Evolutionary conservation across 2,329 filamentous ascomycete genomes (phyloP), one percentile per base, ranked within the genome.

Genomic region (Venturia pyrina): DNA sequence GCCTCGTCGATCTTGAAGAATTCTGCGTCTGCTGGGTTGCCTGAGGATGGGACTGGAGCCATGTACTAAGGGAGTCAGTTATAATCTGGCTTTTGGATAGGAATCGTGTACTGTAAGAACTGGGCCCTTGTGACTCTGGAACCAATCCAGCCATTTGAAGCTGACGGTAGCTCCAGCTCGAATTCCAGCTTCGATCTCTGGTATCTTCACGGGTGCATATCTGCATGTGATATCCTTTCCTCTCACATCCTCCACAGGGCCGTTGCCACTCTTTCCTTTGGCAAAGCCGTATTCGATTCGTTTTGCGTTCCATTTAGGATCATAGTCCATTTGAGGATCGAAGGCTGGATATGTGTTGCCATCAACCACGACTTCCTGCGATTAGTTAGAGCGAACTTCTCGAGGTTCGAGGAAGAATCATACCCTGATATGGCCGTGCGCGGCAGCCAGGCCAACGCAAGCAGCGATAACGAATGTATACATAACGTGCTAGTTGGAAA

Each of bases 1-100:
- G 17, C 32, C 44, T 62, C 37, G 24, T 62, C 60, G 24, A 62
- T 62, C 60, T 62, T 62, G 60, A 62, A 62, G 40, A 62, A 62
- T 13, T 62, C 37, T 32, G 41, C 60, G 19, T 44, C 34, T 19
- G 28, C 28, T 19, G 56, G 56, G 24, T 59, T n/a, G 11, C 34
- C 34, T 34, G 28, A 34, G n/a, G 28, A 15, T 34, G 56, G 56
- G 17, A 59, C 28, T 34, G 11, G 13, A 15, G 8, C 56, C 56
- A 59, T 59, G 34, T 59, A 59, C 56, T 59, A 17, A 34, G 34
- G 34, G 28, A n/a, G 17, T 59, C 34, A 40, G 34, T 34, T 4
- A 28, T 59, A 24, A 34, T 34, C 56, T 59, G 34, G 19, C 19
- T 7, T 24, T 32, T 59, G 34, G 34, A 11, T n/a, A 2, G 56